Percentiles rank a stretch among this genome's conserved stretches.
Conservation (phyloP, 352 stramenopile genomes). For the Aphanomyces cochlioides region DNA sequence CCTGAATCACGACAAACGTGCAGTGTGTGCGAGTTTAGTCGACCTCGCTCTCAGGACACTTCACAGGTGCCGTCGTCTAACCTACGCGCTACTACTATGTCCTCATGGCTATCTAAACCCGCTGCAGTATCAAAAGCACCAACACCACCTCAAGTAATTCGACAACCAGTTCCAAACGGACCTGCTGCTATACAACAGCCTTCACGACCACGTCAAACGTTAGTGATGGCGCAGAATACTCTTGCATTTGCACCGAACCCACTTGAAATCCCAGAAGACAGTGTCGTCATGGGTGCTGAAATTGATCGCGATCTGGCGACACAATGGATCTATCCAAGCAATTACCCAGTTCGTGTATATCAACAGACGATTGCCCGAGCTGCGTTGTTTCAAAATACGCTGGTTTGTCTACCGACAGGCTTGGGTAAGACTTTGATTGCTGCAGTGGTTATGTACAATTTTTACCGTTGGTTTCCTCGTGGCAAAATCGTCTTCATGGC, state of each 20-base stretch:
- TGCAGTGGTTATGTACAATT: slow-evolving; percentile 99
- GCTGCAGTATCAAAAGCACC: background rate
- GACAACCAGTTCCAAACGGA: background rate
- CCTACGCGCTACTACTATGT: slow-evolving; percentile 3
- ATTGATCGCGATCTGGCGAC: slow-evolving; percentile 63
- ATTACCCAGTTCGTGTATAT: slow-evolving; percentile 92
- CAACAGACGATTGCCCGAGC: slow-evolving; percentile 92
- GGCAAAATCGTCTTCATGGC: slow-evolving; percentile 97
- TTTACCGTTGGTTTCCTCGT: slow-evolving; percentile 96
- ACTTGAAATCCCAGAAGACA: slow-evolving; percentile 37
- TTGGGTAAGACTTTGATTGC: slow-evolving; percentile 99
- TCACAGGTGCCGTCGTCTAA: background rate
- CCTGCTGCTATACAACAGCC: background rate
- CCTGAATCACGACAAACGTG: background rate
- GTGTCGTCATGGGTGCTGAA: slow-evolving; percentile 38
- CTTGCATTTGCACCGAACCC: slow-evolving; percentile 33
- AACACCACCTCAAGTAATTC: background rate
- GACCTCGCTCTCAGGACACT: background rate
- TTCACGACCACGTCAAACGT: background rate
- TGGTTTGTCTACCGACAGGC: slow-evolving; percentile 98
- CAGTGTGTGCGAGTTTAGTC: slow-evolving; percentile 2
- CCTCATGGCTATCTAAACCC: slow-evolving; percentile 1
- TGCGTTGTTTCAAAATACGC: slow-evolving; percentile 95
- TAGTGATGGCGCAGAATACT: slow-evolving; percentile 17
- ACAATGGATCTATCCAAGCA: slow-evolving; percentile 84